phyloP scores from a whole-genome alignment of 2,329 filamentous ascomycete species.

The Cladophialophora carrionii region DNA sequence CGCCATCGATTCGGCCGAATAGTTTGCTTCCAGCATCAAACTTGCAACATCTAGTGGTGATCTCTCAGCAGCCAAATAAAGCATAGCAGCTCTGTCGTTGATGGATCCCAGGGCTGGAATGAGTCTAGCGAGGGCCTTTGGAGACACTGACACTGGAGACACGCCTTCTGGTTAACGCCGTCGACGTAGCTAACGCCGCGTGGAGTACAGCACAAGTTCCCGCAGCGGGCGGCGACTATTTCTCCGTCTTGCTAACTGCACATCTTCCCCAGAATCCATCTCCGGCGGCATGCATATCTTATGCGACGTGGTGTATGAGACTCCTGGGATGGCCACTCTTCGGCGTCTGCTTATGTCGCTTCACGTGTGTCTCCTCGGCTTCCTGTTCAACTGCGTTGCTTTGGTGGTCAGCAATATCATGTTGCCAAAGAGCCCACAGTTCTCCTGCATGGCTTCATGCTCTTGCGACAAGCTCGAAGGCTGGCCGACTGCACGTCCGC shows the following conservation, averaged over 20 bases:
- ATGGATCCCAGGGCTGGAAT: neutral
- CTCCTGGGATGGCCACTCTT: neutral
- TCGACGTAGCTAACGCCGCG: neutral
- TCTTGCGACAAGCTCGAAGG: neutral
- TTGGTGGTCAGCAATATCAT: neutral
- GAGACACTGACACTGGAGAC: neutral
- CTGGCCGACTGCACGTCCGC: neutral
- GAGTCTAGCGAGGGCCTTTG: neutral
- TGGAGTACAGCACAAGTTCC: neutral
- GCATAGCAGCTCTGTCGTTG: neutral
- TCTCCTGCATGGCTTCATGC: neutral
- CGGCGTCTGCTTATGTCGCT: neutral
- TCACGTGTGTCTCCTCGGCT: neutral
- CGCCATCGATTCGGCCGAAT: neutral
- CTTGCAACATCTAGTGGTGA: neutral
- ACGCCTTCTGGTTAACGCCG: neutral
- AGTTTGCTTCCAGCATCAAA: neutral
- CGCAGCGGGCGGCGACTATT: neutral
- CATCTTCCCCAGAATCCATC: neutral
- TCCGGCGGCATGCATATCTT: neutral
- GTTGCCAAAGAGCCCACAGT: neutral
- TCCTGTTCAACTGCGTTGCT: neutral
- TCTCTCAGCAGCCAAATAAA: neutral
- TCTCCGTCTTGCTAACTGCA: neutral
- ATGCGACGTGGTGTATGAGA: neutral